Base-by-base conservation (phyloP, 1,284 basidiomycete genomes). In the Malassezia dermatis region DNA sequence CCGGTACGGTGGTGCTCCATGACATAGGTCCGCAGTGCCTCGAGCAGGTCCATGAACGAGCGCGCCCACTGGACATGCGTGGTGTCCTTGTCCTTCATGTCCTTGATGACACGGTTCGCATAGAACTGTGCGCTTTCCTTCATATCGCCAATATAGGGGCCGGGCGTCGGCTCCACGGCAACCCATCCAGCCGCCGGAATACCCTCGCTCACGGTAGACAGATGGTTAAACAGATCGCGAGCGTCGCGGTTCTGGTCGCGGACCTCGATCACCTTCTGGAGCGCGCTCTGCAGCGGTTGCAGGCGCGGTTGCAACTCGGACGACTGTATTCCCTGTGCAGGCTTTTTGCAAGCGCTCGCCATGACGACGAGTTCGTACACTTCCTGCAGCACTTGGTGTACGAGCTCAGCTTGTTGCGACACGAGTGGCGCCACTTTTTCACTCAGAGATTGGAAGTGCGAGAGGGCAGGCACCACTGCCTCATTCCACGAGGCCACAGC, bases 141-240 rank as follows among this genome's bases (percentile, higher is more conserved):
- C 76, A 86, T 83, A 50, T 93, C 88, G 12, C 77, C 78, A n/a
- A 96, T 80, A 65, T 82, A 86, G 12, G 86, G 83, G 4, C 81
- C 88, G 0, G 94, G 93, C 69, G 88, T 89, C 15, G 83, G 81
- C 59, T 83, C 81, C 51, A 84, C 79, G 44, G 85, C 81, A 42
- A 98, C 83, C 93, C 93, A 99, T n/a, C 85, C 91, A 50, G 88
- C 82, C n/a, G 82, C 84, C 8, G 85, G 80, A 1, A 84, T 84
- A 12, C 87, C 89, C 70, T 94, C 91, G 12, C 84, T 82, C 31
- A 96, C 78, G 31, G 84, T 82, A 32, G 81, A 84, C 39, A 96
- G 78, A 69, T 93, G 89, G 47, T 83, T 83, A 62, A 82, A 84
- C 82, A 86, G 89, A 51, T 87, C 85, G 58, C 86, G 79, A 54